Evolutionary conservation across 164 flowering plant species (phyloP).

Genomic region (Akebia trifoliata): DNA sequence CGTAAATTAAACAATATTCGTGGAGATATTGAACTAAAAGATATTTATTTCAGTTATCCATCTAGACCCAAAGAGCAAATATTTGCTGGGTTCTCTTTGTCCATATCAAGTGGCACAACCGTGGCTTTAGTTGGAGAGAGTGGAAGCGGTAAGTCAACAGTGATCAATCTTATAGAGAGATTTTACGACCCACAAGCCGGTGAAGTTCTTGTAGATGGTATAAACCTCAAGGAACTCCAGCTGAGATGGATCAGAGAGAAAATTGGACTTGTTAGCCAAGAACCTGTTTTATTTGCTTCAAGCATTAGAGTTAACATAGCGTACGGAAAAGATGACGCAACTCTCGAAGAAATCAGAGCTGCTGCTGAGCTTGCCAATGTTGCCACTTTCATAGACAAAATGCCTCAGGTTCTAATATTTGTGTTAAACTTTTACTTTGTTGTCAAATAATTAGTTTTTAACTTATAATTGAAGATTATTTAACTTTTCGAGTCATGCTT

Average conservation of each 20-base stretch:
- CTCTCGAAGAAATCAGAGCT: conserved; percentile 18
- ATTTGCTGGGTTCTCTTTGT: conserved; percentile 21
- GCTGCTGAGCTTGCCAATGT: conserved; percentile 31
- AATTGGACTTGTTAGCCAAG: conserved; percentile 28
- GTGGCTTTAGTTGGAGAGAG: conserved; percentile 24
- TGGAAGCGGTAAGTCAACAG: conserved; percentile 33
- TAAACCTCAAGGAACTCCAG: conserved; percentile 22
- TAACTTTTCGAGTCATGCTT: background rate
- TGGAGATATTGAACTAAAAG: conserved; percentile 29
- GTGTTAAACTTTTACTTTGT: no score
- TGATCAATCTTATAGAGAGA: conserved; percentile 17
- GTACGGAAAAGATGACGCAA: conserved; percentile 27
- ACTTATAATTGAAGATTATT: background rate
- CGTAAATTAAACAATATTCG: conserved; percentile 18
- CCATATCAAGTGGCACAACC: conserved; percentile 20
- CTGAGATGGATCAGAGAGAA: conserved; percentile 29
- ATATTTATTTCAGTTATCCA: conserved; percentile 18
- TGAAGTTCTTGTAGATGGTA: no score
- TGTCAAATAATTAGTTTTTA: background rate
- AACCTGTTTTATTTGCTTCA: conserved; percentile 23
- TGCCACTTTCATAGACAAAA: conserved; percentile 25
- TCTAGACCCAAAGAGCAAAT: conserved; percentile 13
- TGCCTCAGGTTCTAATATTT: conserved; percentile 21
- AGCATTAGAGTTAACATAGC: conserved; percentile 25
- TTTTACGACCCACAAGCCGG: conserved; percentile 18